Evolutionary conservation across 768 basidiomycete genomes (phyloP), one percentile per base, ranked within the genome.

Genomic region (Trametopsis cervina): DNA sequence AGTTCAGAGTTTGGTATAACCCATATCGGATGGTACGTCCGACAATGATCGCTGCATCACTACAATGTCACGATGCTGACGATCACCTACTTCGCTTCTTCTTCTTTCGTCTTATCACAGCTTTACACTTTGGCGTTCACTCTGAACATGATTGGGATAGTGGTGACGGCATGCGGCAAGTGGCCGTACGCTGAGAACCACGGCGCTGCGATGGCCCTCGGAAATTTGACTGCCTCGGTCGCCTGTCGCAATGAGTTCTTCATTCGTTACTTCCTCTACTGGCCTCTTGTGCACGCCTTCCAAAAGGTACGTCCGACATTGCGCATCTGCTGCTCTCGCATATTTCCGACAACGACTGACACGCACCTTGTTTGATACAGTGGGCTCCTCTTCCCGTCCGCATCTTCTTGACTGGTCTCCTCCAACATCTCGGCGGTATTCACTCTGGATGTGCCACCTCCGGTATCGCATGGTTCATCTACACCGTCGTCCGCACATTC

Each of bases 161-260:
- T 73, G 23, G 66, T 88, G 2, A 26, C 87, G 9, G 75, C 74
- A 4, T 68, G 72, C 24, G 78, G 76, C n/a, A 71, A 73, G 42
- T 90, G 83, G 80, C 69, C 71, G 17, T 90, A 90, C 57, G 77
- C 85, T 2, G 66, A 69, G 15, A 63, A 69, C 44, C 83, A 83
- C 57, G 76, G 80, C 12, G 80, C 85, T 52, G 84, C 85, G 6
- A 72, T 88, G 47, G 81, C 85, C 4, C 69, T 85, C 5, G 89
- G 85, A 0, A 91, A 91, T 54, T 62, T 91, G 39, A 76, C 80
- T 51, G 65, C 76, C 20, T 78, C 85, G 3, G 79, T 90, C 46
- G 72, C 90, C 21, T 77, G 86, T 71, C 76, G 89, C 18, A 91
- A 91, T 57, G 89, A 91, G 55, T 68, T 89, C 2, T 89, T 90